These are phyloP conservation scores for Acer saccharum DNA, from an alignment of 345 rosid species.

Conservation along the genomic window DNA sequence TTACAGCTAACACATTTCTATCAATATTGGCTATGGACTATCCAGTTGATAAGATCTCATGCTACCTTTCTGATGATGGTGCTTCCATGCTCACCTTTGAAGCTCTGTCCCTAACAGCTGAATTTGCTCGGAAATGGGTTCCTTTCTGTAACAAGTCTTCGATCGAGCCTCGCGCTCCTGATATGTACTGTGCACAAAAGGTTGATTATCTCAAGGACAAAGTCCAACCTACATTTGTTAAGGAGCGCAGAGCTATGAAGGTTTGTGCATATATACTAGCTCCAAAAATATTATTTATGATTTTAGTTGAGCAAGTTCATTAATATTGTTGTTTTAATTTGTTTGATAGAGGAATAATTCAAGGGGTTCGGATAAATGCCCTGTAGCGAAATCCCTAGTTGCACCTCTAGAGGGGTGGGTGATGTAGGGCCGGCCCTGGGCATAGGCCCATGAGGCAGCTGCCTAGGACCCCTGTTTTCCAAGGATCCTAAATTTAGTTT, in stretches of 20 bases:
- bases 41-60: conserved; percentile 88
- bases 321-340: background rate
- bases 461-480: too few relatives aligned
- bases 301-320: too few relatives aligned
- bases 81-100: conserved; percentile 96
- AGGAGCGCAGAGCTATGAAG: conserved; percentile 97
- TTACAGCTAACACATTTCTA: conserved; percentile 82
- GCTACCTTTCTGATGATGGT: conserved; percentile 95
- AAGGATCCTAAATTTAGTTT: too few relatives aligned
- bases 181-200: conserved; percentile 69
- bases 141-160: conserved; percentile 75
- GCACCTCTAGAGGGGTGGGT: conserved; percentile 89
- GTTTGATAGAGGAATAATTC: conserved; percentile 87
- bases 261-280: conserved; percentile 29
- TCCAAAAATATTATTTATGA: too few relatives aligned
- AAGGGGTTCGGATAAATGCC: conserved; percentile 86
- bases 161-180: conserved; percentile 81
- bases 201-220: conserved; percentile 94
- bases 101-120: conserved; percentile 78
- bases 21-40: conserved; percentile 95
- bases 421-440: too few relatives aligned
- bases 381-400: conserved; percentile 81
- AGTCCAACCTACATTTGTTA: conserved; percentile 92
- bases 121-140: conserved; percentile 84
- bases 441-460: too few relatives aligned